Conservation (phyloP, 345 rosid species). For the Theobroma cacao region DNA sequence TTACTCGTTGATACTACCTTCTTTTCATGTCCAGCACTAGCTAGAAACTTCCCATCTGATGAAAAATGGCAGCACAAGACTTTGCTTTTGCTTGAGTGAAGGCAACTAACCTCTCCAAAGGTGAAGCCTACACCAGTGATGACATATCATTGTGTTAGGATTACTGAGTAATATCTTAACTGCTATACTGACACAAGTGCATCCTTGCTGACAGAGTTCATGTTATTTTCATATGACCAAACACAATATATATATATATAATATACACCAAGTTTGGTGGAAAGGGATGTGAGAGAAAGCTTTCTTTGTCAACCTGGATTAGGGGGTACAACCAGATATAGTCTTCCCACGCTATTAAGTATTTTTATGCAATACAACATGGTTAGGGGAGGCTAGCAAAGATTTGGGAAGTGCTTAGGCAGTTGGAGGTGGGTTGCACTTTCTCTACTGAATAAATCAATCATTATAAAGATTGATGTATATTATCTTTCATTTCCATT, state of each 20-base stretch:
- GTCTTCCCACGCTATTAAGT: background rate
- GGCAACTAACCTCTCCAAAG: constrained; percentile 27
- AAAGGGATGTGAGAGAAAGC: background rate
- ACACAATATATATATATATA: background rate
- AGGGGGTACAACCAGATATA: background rate
- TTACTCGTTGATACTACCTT: constrained; percentile 24
- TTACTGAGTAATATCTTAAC: background rate
- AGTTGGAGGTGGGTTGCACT: background rate
- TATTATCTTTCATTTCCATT: background rate
- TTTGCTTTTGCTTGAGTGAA: constrained; percentile 24
- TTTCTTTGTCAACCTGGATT: background rate
- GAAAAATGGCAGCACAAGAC: constrained; percentile 29
- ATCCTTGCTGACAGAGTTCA: background rate
- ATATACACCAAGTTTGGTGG: background rate
- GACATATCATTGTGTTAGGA: background rate
- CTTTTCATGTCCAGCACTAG: constrained; percentile 31
- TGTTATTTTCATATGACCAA: background rate
- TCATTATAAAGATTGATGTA: background rate
- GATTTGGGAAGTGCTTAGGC: background rate
- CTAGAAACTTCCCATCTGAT: constrained; percentile 28
- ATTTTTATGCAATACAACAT: background rate
- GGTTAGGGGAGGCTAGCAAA: background rate
- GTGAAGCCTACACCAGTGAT: constrained; percentile 23
- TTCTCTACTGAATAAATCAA: background rate
- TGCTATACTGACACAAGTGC: background rate